Conservation (phyloP, 805 yeast species). For the Yarrowia bubula region DNA sequence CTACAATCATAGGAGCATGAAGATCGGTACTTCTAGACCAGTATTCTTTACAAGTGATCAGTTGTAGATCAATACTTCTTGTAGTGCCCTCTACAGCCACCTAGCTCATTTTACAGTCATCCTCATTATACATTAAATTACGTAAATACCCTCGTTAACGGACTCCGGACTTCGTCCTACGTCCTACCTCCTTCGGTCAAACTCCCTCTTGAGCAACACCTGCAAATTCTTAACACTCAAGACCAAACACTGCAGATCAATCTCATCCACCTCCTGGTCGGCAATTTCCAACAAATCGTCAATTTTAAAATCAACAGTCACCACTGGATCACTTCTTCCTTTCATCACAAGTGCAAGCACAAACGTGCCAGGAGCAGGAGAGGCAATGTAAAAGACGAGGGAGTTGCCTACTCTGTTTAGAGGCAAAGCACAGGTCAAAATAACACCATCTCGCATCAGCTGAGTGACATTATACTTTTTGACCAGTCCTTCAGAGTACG, state of each 20-base stretch:
- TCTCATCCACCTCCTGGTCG: slow-evolving; percentile 32
- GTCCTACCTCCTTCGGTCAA: slow-evolving; percentile 30
- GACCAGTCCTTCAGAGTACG: slow-evolving; percentile 31
- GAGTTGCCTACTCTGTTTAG: slow-evolving; percentile 27
- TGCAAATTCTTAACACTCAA: slow-evolving; percentile 34
- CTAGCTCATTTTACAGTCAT: too few species aligned
- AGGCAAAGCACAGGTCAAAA: slow-evolving; percentile 36
- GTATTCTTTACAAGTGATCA: too few species aligned
- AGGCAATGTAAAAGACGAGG: slow-evolving; percentile 33
- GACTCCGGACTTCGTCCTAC: too few species aligned
- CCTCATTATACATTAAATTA: too few species aligned
- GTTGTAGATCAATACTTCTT: too few species aligned
- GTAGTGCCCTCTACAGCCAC: too few species aligned
- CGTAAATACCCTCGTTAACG: too few species aligned
- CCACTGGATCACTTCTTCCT: slow-evolving; percentile 37
- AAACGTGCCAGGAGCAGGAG: slow-evolving; percentile 38
- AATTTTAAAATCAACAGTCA: slow-evolving; percentile 38
- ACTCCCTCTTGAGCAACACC: slow-evolving; percentile 34
- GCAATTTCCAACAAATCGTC: slow-evolving; percentile 40
- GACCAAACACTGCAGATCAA: slow-evolving; percentile 38
- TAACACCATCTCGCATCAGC: slow-evolving; percentile 35
- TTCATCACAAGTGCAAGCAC: slow-evolving; percentile 37
- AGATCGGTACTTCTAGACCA: too few species aligned
- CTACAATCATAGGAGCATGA: too few species aligned
- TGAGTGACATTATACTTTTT: slow-evolving; percentile 35